Percentiles rank a stretch among this genome's conserved stretches.
phyloP scores from a whole-genome alignment of 1,284 basidiomycete species.

The Inonotus obliquus region DNA sequence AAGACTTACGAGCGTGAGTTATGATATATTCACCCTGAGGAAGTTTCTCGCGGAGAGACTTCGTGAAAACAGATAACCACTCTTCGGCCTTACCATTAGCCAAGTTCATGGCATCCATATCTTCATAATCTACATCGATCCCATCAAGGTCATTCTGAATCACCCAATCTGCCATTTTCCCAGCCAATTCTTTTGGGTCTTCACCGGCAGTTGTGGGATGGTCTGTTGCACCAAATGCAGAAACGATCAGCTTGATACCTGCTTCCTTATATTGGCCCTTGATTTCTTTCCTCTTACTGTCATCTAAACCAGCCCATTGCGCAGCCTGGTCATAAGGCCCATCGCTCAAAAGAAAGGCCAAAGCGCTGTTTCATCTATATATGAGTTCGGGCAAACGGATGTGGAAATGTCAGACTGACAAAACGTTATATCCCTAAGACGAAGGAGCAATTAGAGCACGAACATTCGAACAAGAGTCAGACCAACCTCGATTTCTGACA shows the following conservation, averaged over 20 bases:
- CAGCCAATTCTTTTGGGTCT: conserved; percentile 19
- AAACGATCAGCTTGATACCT: conserved; percentile 25
- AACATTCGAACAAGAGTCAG: not conserved
- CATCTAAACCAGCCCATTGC: conserved; percentile 20
- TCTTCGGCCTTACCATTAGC: conserved; percentile 22
- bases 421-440: conserved; percentile 17
- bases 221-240: conserved; percentile 23
- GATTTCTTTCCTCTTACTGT: conserved; percentile 18
- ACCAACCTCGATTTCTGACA: conserved; percentile 10
- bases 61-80: conserved; percentile 26
- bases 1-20: conserved; percentile 24
- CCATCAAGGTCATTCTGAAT: conserved; percentile 14
- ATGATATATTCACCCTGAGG: conserved; percentile 23
- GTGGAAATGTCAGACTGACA: conserved; percentile 15
- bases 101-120: conserved; percentile 25
- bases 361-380: not conserved
- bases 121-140: conserved; percentile 21
- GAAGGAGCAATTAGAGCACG: not conserved
- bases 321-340: conserved; percentile 23
- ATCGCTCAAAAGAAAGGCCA: conserved; percentile 22
- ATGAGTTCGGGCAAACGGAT: conserved; percentile 6
- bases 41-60: conserved; percentile 24
- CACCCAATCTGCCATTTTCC: conserved; percentile 24
- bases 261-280: conserved; percentile 23
- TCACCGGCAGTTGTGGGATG: conserved; percentile 19